Percentiles rank a stretch among this genome's conserved stretches.
These are phyloP conservation scores for Neurospora sp. DNA, from an alignment of 2,329 filamentous ascomycete genomes.

Conservation along the genomic window DNA sequence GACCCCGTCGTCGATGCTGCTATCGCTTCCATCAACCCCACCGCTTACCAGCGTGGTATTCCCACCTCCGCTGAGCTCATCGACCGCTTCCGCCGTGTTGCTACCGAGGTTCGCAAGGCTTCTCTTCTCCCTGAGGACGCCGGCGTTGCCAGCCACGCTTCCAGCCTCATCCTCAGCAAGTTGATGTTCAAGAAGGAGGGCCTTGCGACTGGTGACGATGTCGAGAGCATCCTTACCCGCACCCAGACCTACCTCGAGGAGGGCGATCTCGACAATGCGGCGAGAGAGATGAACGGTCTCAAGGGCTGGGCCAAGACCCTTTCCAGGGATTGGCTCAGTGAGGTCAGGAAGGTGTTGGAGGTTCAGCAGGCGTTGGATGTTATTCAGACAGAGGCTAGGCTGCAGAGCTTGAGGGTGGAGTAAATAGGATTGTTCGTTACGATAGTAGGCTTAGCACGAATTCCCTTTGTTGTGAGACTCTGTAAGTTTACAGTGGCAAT, in stretches of 20 bases:
- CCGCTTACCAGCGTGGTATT: conserved; percentile 86
- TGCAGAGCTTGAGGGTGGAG: conserved; percentile 80
- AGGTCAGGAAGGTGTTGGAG: conserved; percentile 86
- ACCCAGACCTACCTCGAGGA: conserved; percentile 89
- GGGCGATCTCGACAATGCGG: conserved; percentile 82
- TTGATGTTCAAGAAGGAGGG: conserved; percentile 93
- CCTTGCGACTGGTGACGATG: conserved; percentile 73
- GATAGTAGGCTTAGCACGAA: not conserved
- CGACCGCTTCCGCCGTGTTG: conserved; percentile 91
- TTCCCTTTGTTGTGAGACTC: not conserved
- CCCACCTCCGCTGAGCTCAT: conserved; percentile 77
- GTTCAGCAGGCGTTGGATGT: conserved; percentile 93
- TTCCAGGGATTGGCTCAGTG: conserved; percentile 85
- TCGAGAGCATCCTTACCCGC: conserved; percentile 84
- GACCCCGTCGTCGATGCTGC: conserved; percentile 85
- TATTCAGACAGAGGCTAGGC: conserved; percentile 79
- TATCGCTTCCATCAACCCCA: conserved; percentile 91
- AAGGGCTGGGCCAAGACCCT: conserved; percentile 92
- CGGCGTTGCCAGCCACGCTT: conserved; percentile 87
- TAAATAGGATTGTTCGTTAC: conserved; percentile 28
- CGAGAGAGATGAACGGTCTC: conserved; percentile 88
- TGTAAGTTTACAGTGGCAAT: not conserved
- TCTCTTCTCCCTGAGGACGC: conserved; percentile 86
- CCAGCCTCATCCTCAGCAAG: conserved; percentile 82
- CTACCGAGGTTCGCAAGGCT: conserved; percentile 87